These are phyloP conservation scores for Grigorovia jiainica DNA, from an alignment of 805 yeast species.

Conservation along the genomic window DNA sequence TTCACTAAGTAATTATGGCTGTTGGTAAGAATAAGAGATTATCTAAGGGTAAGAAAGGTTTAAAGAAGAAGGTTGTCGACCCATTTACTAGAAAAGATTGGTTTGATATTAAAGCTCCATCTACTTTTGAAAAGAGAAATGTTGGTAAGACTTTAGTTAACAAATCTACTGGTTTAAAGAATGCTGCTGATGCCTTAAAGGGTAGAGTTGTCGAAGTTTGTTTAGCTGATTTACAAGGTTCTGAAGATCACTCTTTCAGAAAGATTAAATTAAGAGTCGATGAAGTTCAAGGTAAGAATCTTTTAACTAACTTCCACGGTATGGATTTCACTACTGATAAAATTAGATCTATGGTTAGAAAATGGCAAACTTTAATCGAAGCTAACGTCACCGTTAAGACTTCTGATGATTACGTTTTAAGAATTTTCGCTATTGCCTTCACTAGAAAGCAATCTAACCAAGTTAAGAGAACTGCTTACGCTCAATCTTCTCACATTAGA, in stretches of 20 bases:
- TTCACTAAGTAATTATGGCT: conserved; percentile 39
- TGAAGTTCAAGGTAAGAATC: conserved; percentile 97
- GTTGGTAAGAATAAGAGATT: conserved; percentile 81
- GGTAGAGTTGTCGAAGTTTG: conserved; percentile 95
- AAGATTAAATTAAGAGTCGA: conserved; percentile 95
- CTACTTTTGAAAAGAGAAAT: conserved; percentile 95
- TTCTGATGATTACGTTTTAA: conserved; percentile 91
- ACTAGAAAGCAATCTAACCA: conserved; percentile 96
- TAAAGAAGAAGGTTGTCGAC: conserved; percentile 98
- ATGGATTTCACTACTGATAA: conserved; percentile 96
- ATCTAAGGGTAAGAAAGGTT: conserved; percentile 88
- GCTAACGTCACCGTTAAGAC: conserved; percentile 97
- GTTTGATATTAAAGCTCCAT: conserved; percentile 97
- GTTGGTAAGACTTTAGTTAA: conserved; percentile 97
- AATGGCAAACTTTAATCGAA: conserved; percentile 98
- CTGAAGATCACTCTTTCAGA: conserved; percentile 98
- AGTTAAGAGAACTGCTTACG: conserved; percentile 94
- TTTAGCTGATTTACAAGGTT: conserved; percentile 95
- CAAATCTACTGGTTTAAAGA: conserved; percentile 96
- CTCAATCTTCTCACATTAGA: conserved; percentile 94
- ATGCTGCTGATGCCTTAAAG: conserved; percentile 95
- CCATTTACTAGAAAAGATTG: conserved; percentile 99
- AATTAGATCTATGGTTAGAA: conserved; percentile 93
- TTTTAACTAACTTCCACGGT: conserved; percentile 98
- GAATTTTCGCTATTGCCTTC: conserved; percentile 96